A percentile compares a stretch with the other conserved stretches of the same genome.
phyloP scores from a whole-genome alignment of 2,329 filamentous ascomycete genomes.

The Fusarium devonianum region DNA sequence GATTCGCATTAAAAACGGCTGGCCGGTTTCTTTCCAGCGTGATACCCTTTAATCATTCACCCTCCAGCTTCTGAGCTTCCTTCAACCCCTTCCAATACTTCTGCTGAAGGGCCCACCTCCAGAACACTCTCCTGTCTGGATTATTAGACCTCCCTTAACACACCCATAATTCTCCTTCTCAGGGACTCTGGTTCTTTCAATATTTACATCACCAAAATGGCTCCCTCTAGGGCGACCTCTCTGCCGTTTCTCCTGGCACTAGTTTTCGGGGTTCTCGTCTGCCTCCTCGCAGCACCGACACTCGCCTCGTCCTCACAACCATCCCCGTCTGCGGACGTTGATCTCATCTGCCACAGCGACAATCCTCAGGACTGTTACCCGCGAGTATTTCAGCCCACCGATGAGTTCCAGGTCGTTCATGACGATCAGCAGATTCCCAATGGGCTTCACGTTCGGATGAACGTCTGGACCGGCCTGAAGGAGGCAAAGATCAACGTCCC shows the following conservation, averaged over 20 bases:
- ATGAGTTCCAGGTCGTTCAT: slow-evolving; percentile 69
- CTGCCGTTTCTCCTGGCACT: slow-evolving; percentile 34
- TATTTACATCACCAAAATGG: slow-evolving; percentile 25
- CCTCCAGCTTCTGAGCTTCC: neutral
- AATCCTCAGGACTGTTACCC: slow-evolving; percentile 71
- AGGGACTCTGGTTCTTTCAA: neutral
- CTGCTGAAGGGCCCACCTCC: neutral
- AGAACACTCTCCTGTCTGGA: slow-evolving; percentile 6
- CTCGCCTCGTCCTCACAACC: slow-evolving; percentile 42
- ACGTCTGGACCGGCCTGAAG: slow-evolving; percentile 68
- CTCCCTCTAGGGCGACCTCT: slow-evolving; percentile 36
- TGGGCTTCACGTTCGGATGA: slow-evolving; percentile 71
- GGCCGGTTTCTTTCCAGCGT: neutral
- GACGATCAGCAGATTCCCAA: slow-evolving; percentile 70
- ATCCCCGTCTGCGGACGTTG: slow-evolving; percentile 51
- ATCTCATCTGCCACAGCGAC: slow-evolving; percentile 70
- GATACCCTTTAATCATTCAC: slow-evolving; percentile 5
- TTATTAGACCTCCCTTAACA: neutral
- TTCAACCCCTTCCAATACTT: slow-evolving; percentile 17
- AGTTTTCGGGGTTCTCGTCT: slow-evolving; percentile 41
- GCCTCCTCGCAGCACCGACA: slow-evolving; percentile 36
- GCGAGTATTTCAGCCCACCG: slow-evolving; percentile 67
- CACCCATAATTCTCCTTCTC: neutral
- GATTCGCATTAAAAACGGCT: neutral
- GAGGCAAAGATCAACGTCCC: slow-evolving; percentile 72